Percentiles rank a stretch among this genome's conserved stretches.
Evolutionary conservation across 2,329 filamentous ascomycete species (phyloP).

Genomic region (Hysterium pulicare): DNA sequence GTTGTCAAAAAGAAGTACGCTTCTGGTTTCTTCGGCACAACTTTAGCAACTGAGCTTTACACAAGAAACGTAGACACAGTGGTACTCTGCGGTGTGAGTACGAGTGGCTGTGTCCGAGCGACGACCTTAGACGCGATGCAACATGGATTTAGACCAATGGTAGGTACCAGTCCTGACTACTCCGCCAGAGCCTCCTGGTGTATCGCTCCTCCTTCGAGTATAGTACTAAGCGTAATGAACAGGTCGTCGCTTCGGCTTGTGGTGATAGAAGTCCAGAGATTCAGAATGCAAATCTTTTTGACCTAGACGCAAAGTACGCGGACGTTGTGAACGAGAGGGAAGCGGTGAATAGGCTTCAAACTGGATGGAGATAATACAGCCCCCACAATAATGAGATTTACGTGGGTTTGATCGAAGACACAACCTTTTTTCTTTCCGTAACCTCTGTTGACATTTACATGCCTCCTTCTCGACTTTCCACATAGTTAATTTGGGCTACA

Average conservation of each 20-base stretch:
- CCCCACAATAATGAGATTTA: too few species aligned
- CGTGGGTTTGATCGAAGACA: too few species aligned
- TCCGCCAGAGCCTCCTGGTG: too few species aligned
- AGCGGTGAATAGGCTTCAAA: too few species aligned
- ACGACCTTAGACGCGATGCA: slow-evolving; percentile 3
- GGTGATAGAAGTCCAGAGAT: background rate
- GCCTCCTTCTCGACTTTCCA: too few species aligned
- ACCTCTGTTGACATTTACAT: too few species aligned
- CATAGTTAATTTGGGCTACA: too few species aligned
- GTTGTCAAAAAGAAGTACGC: background rate
- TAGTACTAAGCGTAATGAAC: background rate
- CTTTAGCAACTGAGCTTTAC: background rate
- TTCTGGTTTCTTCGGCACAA: background rate
- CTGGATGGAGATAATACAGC: too few species aligned
- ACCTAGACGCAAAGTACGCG: background rate
- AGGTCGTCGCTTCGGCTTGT: background rate
- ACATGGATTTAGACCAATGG: background rate
- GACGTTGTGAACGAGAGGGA: background rate
- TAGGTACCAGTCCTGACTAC: background rate
- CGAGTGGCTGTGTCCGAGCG: slow-evolving; percentile 3
- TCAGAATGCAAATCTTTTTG: background rate
- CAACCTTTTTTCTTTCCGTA: too few species aligned
- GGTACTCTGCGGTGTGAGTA: slow-evolving; percentile 1
- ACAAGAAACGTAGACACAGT: background rate
- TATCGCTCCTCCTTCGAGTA: too few species aligned